Base-by-base conservation (phyloP, 1,284 basidiomycete genomes). In the Cryptococcus sp. region DNA sequence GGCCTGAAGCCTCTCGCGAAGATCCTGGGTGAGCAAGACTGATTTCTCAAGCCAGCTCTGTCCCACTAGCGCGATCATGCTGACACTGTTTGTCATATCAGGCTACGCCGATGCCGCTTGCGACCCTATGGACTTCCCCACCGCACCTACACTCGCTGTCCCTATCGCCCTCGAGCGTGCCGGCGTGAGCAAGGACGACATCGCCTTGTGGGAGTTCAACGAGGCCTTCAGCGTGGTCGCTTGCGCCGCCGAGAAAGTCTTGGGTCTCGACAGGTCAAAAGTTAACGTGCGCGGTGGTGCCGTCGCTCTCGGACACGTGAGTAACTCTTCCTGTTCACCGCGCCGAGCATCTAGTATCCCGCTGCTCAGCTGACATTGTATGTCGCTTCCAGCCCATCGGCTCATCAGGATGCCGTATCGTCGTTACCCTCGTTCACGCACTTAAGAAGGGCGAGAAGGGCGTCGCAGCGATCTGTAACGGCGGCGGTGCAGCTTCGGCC, bases 201-300 rank as follows among this genome's bases (percentile, higher is more conserved):
- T 99, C 67, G 84, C 93, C 38, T 84, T 90, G 55, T 99, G 93
- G 76, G 96, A 99, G 80, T 87, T 99, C 79, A 99, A 99, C 80
- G 96, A 95, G 80, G 96, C 95, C 17, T 99, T 99, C 84, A 94
- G 93, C 0, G 91, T 92, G 39, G 95, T 98, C 70, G 88, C 92
- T 72, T 86, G 90, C 50, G 87, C 93, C 53, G 91, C 91, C 2
- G 93, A 98, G 81, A 90, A 95, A 81, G 85, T 91, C 46, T 84
- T 96, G 60, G 84, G 84, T 59, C 84, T 99, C 62, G 88, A 92
- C 74, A 85, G 89, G 35, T 84, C 85, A 61, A 97, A 95, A 83
- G 87, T 98, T 76, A 99, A 99, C 79, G 84, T 91, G 60, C 87
- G 92, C 73, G 94, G 93, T 86, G 92, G 92, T 79, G 92, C 91